These are phyloP conservation scores for Pholiota microspora DNA, from an alignment of 768 basidiomycete genomes.

Conservation along the genomic window DNA sequence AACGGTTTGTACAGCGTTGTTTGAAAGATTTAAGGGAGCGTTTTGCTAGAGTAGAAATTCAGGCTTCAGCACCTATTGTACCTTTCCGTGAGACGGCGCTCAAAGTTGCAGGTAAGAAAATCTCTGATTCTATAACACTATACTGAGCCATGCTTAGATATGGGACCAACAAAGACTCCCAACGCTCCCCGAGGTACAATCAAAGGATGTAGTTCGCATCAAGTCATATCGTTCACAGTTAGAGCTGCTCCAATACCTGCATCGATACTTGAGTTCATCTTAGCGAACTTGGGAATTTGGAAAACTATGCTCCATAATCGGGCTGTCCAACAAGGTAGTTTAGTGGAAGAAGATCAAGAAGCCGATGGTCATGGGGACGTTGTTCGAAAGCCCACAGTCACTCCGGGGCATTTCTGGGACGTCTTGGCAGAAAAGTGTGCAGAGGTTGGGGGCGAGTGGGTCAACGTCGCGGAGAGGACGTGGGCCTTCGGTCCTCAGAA, in stretches of 20 bases:
- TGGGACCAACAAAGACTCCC: constrained; percentile 78
- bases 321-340: constrained; percentile 25
- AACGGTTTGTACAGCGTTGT: constrained; percentile 65
- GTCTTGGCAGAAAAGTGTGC: constrained; percentile 61
- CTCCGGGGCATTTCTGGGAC: constrained; percentile 79
- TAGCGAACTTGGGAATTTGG: constrained; percentile 65
- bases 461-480: constrained; percentile 60
- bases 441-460: constrained; percentile 86
- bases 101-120: constrained; percentile 61
- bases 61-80: constrained; percentile 93
- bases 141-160: constrained; percentile 50
- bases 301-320: constrained; percentile 56
- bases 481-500: constrained; percentile 93
- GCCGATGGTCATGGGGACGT: constrained; percentile 56
- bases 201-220: constrained; percentile 61
- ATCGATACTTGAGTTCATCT: constrained; percentile 71
- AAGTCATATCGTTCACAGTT: constrained; percentile 77
- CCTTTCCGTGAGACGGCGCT: constrained; percentile 96
- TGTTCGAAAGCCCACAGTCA: constrained; percentile 59
- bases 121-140: neutral
- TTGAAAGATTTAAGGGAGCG: constrained; percentile 94
- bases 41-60: constrained; percentile 91
- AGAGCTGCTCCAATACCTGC: constrained; percentile 80
- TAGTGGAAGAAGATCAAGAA: constrained; percentile 34
- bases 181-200: constrained; percentile 77